A percentile compares a stretch with the other conserved stretches of the same genome.
Conservation (phyloP, 139 green algal genomes). For the Picochlorum sp. region DNA sequence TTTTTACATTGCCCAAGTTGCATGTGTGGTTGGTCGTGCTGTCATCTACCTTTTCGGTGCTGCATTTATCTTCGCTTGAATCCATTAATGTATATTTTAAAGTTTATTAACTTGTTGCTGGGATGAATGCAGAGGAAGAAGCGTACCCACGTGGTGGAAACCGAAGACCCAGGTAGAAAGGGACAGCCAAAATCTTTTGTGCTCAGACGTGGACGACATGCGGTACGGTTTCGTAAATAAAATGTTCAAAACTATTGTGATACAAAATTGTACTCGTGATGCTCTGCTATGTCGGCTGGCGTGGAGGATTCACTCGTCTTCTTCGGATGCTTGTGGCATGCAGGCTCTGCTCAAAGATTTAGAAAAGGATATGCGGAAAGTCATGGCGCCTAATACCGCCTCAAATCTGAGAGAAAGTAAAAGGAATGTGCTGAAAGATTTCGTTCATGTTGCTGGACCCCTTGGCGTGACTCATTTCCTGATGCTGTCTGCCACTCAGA, state of each 20-base stretch:
- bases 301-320: background rate
- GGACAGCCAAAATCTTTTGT: conserved; percentile 71
- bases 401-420: conserved; percentile 66
- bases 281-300: background rate
- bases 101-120: background rate
- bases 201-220: conserved; percentile 62
- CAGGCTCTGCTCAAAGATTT: conserved; percentile 60
- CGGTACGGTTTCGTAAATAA: too few relatives aligned
- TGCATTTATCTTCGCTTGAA: background rate
- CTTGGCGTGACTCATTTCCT: conserved; percentile 94
- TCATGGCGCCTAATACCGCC: conserved; percentile 92
- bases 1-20: too few relatives aligned
- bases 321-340: background rate
- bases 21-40: too few relatives aligned
- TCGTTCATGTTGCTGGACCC: conserved; percentile 86
- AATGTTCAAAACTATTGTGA: too few relatives aligned
- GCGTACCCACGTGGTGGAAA: conserved; percentile 55
- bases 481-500: conserved; percentile 80
- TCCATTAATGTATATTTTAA: background rate
- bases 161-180: conserved; percentile 46
- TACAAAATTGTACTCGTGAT: background rate
- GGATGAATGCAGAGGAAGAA: conserved; percentile 65
- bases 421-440: conserved; percentile 87
- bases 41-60: too few relatives aligned
- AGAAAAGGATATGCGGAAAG: conserved; percentile 77